phyloP scores from a whole-genome alignment of 2,329 filamentous ascomycete genomes.

The Aspergillus phoenicis region DNA sequence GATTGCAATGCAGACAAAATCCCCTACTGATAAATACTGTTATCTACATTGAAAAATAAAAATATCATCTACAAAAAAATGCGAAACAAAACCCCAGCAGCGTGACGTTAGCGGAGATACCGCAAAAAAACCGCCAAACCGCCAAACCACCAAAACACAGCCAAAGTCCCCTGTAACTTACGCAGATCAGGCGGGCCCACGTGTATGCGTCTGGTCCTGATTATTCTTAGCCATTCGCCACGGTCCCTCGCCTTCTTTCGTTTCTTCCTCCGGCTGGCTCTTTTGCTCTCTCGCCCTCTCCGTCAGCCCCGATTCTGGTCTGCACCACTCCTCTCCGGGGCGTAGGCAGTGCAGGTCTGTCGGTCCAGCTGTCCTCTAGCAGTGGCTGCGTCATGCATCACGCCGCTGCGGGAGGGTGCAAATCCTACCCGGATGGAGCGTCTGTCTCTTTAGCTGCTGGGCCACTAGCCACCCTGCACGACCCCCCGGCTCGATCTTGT shows the following conservation, averaged over 20 bases:
- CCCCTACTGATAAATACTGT: too few relatives aligned
- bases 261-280: background rate
- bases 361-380: slow-evolving; percentile 2
- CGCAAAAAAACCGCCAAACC: background rate
- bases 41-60: too few relatives aligned
- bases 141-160: background rate
- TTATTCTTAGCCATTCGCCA: slow-evolving; percentile 15
- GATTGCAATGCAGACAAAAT: background rate
- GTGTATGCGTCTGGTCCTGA: slow-evolving; percentile 2
- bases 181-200: background rate
- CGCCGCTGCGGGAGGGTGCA: background rate
- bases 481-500: background rate
- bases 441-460: background rate
- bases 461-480: slow-evolving; percentile 1
- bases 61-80: too few relatives aligned
- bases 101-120: background rate
- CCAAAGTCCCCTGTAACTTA: background rate
- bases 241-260: slow-evolving; percentile 3
- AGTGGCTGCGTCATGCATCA: background rate
- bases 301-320: background rate
- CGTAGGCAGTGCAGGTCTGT: background rate
- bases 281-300: background rate
- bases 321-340: background rate
- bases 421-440: background rate
- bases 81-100: background rate